Conservation (phyloP, 108 stramenopile species). For the Cyclotella sp. region DNA sequence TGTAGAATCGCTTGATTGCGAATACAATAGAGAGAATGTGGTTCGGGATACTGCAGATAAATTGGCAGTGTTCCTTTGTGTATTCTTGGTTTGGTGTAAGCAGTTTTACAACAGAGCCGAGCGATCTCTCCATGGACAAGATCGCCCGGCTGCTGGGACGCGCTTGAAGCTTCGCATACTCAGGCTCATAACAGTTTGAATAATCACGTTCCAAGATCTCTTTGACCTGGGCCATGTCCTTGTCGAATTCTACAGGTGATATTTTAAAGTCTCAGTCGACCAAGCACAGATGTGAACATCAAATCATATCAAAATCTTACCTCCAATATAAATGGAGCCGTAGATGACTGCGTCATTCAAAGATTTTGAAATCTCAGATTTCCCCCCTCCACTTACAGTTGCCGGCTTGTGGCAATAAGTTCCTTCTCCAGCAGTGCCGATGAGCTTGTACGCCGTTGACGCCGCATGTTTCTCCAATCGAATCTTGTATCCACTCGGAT, state of each 20-base stretch:
- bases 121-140: constrained; percentile 49
- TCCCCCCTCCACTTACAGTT: constrained; percentile 64
- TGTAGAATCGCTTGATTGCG: constrained; percentile 64
- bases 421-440: constrained; percentile 62
- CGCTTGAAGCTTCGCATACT: constrained; percentile 40
- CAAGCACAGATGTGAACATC: neutral
- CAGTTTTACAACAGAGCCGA: constrained; percentile 63
- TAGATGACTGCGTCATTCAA: constrained; percentile 63
- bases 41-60: constrained; percentile 51
- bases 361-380: constrained; percentile 62
- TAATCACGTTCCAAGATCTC: constrained; percentile 56
- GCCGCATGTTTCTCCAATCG: constrained; percentile 53
- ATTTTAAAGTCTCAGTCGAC: neutral
- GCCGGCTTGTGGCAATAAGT: constrained; percentile 70
- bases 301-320: neutral
- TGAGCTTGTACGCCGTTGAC: constrained; percentile 49
- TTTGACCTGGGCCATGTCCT: constrained; percentile 52
- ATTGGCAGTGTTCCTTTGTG: constrained; percentile 58
- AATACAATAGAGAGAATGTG: constrained; percentile 60
- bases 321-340: constrained; percentile 58
- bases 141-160: constrained; percentile 41
- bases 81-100: constrained; percentile 62
- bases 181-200: constrained; percentile 52
- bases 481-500: constrained; percentile 63
- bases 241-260: constrained; percentile 43